Conservation (phyloP, 164 flowering plant species). For the Nymphaea thermarum region DNA sequence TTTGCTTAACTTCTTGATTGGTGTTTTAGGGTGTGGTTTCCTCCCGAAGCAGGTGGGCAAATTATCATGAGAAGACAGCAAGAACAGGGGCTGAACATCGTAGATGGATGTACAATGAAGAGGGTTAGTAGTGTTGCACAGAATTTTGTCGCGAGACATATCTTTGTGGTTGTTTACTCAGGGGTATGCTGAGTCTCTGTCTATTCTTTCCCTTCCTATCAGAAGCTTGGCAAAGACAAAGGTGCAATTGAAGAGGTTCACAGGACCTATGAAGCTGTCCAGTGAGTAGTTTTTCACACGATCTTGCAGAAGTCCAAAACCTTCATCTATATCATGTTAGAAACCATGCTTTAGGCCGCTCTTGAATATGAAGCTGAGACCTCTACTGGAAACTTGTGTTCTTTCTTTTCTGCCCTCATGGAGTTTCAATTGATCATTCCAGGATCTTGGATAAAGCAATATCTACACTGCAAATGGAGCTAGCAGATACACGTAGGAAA, state of each 20-base stretch:
- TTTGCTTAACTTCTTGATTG: background rate
- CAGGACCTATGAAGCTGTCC: conserved; percentile 72
- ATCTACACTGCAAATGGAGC: conserved; percentile 67
- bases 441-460: conserved; percentile 73
- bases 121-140: background rate
- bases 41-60: background rate
- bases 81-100: background rate
- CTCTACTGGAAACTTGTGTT: background rate
- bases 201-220: background rate
- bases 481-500: conserved; percentile 52
- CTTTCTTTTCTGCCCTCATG: background rate
- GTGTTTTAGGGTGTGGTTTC: background rate
- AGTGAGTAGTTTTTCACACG: conserved; percentile 35
- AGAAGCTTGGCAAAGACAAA: conserved; percentile 27
- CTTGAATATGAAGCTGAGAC: background rate
- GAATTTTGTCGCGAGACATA: background rate
- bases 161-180: background rate
- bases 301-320: background rate
- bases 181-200: background rate
- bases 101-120: background rate
- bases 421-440: conserved; percentile 3
- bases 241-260: conserved; percentile 58
- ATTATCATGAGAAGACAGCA: background rate
- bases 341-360: background rate
- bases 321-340: conserved; percentile 3